Evolutionary conservation across 164 flowering plant genomes (phyloP).

Genomic region (Chloranthus sessilifolius): DNA sequence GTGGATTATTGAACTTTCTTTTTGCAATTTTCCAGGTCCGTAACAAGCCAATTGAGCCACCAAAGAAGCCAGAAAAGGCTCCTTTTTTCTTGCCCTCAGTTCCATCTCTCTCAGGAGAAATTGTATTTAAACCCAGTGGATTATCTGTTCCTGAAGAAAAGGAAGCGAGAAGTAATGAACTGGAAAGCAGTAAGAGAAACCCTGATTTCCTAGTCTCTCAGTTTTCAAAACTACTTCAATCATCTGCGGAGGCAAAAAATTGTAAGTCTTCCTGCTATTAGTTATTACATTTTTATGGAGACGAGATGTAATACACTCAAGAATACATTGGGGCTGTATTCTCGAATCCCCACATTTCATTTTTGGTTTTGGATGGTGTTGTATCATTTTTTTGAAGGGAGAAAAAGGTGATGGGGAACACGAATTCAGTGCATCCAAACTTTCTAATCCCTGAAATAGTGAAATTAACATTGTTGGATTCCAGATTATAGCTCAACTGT

Average conservation of each 20-base stretch:
- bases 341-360: too few species aligned
- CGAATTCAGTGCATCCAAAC: too few species aligned
- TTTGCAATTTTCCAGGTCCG: constrained; percentile 46
- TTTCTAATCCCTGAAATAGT: too few species aligned
- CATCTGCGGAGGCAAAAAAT: constrained; percentile 44
- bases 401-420: too few species aligned
- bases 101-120: constrained; percentile 83
- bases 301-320: too few species aligned
- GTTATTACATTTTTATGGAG: too few species aligned
- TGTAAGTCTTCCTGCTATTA: constrained; percentile 45
- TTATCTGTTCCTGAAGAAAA: constrained; percentile 25
- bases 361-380: too few species aligned
- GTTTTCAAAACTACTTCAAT: constrained; percentile 59
- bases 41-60: constrained; percentile 94
- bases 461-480: too few species aligned
- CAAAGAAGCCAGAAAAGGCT: constrained; percentile 89
- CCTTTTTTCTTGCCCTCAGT: constrained; percentile 94
- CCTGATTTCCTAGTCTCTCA: constrained; percentile 41
- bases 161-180: constrained; percentile 19
- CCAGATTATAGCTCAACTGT: too few species aligned
- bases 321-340: too few species aligned
- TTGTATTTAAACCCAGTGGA: constrained; percentile 55
- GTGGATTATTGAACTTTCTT: too few species aligned
- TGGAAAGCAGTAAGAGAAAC: constrained; percentile 16
- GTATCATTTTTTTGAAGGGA: too few species aligned